phyloP scores from a whole-genome alignment of 176 grass and related monocot species.

The Aegilops sharonensis region DNA sequence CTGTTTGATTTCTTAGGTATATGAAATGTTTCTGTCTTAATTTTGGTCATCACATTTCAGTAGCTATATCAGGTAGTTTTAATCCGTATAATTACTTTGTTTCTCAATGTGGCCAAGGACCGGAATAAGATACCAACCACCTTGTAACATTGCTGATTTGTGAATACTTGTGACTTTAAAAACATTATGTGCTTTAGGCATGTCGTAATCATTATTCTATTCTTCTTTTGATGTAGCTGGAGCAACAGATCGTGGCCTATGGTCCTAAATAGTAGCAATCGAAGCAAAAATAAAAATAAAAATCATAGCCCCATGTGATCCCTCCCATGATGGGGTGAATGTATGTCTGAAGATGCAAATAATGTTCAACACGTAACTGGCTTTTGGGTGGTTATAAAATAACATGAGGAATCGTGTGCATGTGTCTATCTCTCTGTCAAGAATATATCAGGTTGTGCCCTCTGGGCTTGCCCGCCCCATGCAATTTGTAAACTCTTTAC shows the following conservation, averaged over 20 bases:
- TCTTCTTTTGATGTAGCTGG: slow-evolving; percentile 53
- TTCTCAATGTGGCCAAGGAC: neutral
- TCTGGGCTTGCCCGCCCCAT: neutral
- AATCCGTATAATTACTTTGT: neutral
- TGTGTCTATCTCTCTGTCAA: neutral
- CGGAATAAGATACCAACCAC: neutral
- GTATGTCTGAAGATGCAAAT: slow-evolving; percentile 35
- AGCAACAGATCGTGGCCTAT: slow-evolving; percentile 68
- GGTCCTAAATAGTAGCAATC: slow-evolving; percentile 43
- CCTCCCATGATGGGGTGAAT: slow-evolving; percentile 22
- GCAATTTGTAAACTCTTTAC: neutral
- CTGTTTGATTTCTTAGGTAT: too few relatives aligned
- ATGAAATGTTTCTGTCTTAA: too few relatives aligned
- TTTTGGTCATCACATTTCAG: too few relatives aligned
- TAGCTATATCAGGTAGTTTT: too few relatives aligned
- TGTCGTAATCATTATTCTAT: neutral
- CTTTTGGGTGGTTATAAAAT: neutral
- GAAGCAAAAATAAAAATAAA: neutral
- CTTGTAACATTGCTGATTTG: neutral
- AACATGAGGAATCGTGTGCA: neutral
- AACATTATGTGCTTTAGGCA: too few relatives aligned
- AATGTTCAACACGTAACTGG: slow-evolving; percentile 15
- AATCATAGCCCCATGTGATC: slow-evolving; percentile 23
- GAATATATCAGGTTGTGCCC: neutral
- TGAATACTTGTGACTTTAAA: neutral